Base-by-base conservation (phyloP, 768 basidiomycete species). In the Rhodotorula sphaerocarpa region DNA sequence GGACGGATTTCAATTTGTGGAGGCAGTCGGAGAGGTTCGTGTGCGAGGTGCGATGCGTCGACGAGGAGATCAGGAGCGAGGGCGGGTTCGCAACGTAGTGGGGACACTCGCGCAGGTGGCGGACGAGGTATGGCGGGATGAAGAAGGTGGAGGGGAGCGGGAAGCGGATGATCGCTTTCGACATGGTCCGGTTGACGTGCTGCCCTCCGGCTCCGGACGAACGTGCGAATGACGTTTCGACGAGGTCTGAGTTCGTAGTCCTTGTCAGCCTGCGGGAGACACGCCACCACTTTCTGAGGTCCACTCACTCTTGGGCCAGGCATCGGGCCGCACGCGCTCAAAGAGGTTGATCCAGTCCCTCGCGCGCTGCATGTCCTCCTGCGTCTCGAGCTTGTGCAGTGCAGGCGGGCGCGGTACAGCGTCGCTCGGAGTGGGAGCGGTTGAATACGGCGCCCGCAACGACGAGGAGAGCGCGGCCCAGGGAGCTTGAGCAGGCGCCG, bases 131-230 rank as follows among this genome's bases (percentile, higher is more conserved):
- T 1, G 54, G 25, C 15, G 69, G 69, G 48, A 64, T 36, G 48
- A 64, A 30, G 3, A 57, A 30, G 2, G 63, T 42, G 2, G 58
- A 45, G 5, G 66, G 66, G 30, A 71, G 58, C 3, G 59, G 59
- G 12, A 71, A 50, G 15, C 70, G 61, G 33, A 69, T 27, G n/a
- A 55, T 66, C 16, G 70, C 67, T 47, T 71, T 71, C 11, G 67
- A 66, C n/a, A 62, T 44, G 46, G 68, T 59, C 20, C 68, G 68
- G 65, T 71, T 71, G 34, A 71, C 70, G 57, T 71, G 68, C 33
- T 71, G 70, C 1, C 70, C 70, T 0, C 70, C 70, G 33, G 70
- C 67, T 12, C 70, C 70, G 7, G 64, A 66, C 0, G 70, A 70
- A 18, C 65, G 63, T 0, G 66, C 36, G 55, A 63, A 70, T 9